Conservation (phyloP, 345 rosid genomes). For the Moringa oleifera region DNA sequence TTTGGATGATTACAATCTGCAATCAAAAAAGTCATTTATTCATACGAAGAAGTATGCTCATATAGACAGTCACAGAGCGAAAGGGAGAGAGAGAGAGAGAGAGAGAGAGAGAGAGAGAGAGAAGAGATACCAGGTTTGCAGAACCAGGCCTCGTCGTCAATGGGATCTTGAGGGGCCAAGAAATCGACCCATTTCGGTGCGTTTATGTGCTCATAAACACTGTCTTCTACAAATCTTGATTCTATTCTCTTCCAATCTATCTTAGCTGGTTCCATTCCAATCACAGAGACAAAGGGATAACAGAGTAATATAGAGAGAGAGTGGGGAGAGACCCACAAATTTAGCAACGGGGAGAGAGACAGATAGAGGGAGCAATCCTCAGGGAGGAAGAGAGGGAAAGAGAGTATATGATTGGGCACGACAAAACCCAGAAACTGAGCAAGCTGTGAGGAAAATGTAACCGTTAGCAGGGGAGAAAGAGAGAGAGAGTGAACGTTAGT, state of each 20-base stretch:
- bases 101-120: neutral
- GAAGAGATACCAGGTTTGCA: conserved; percentile 62
- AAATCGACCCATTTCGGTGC: conserved; percentile 94
- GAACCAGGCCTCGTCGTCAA: conserved; percentile 68
- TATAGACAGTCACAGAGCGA: too few species aligned
- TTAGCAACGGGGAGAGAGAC: too few species aligned
- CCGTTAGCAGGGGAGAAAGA: conserved; percentile 24
- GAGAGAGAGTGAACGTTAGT: conserved; percentile 18
- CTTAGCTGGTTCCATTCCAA: conserved; percentile 75
- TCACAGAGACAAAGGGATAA: conserved; percentile 10
- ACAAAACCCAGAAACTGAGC: conserved; percentile 13
- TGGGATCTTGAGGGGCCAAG: conserved; percentile 32
- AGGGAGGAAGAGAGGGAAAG: too few species aligned
- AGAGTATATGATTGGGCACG: too few species aligned
- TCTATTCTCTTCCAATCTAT: conserved; percentile 89
- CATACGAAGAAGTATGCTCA: too few species aligned
- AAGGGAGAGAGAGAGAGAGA: neutral
- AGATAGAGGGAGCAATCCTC: too few species aligned
- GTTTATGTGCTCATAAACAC: conserved; percentile 63
- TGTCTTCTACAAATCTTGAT: conserved; percentile 64
- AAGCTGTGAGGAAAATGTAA: conserved; percentile 19
- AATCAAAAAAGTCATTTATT: neutral
- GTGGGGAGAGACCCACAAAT: conserved; percentile 11
- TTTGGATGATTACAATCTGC: conserved; percentile 85
- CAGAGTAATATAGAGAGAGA: neutral